Conservation (phyloP, 2,329 filamentous ascomycete species). For the Exophiala xenobiotica region DNA sequence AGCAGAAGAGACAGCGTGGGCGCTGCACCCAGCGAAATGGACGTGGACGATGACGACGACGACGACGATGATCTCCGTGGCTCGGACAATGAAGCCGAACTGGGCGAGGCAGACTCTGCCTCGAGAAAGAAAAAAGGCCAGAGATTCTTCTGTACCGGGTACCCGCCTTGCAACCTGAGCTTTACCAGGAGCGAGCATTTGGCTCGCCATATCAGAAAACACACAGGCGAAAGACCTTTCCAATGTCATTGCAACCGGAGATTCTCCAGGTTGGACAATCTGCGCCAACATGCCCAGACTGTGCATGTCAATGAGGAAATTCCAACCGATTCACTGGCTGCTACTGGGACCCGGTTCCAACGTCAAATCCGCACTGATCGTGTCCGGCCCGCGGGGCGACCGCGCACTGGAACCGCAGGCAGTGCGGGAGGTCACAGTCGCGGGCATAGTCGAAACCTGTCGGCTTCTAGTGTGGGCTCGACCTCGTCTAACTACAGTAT, state of each 20-base stretch:
- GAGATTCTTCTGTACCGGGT: conserved; percentile 93
- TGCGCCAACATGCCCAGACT: conserved; percentile 94
- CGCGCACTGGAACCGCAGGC: conserved; percentile 73
- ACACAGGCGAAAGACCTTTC: conserved; percentile 94
- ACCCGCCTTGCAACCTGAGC: conserved; percentile 87
- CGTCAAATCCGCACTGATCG: conserved; percentile 86
- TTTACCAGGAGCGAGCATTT: conserved; percentile 96
- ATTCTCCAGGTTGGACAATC: conserved; percentile 91
- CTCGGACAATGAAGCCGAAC: conserved; percentile 65
- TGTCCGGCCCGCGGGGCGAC: conserved; percentile 71
- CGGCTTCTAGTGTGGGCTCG: conserved; percentile 81
- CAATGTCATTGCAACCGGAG: conserved; percentile 91
- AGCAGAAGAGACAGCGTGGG: conserved; percentile 8
- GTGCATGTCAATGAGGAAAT: conserved; percentile 98
- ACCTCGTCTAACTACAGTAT: conserved; percentile 67
- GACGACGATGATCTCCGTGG: conserved; percentile 61
- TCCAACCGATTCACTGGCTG: conserved; percentile 86
- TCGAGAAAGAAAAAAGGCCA: conserved; percentile 96
- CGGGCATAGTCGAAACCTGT: conserved; percentile 81
- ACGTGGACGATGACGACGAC: conserved; percentile 25
- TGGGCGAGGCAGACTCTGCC: conserved; percentile 63
- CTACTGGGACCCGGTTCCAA: conserved; percentile 87
- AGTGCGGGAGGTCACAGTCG: conserved; percentile 69
- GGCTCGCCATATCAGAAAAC: conserved; percentile 92
- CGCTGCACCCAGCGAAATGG: conserved; percentile 19